Evolutionary conservation across 257 asterid species (phyloP).

Genomic region (Fraxinus anomala): DNA sequence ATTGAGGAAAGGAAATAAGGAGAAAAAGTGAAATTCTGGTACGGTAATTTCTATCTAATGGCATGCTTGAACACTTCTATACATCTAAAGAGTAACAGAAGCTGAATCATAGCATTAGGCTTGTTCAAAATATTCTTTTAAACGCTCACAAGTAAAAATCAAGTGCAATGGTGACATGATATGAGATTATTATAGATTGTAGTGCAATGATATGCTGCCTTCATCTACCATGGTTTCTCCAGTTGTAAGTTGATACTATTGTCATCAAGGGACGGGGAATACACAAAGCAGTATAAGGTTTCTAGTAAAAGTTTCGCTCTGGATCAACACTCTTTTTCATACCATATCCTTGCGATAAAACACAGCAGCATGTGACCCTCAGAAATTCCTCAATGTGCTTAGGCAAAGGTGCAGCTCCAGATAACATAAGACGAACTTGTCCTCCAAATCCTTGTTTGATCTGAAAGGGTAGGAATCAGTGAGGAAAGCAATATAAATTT

Average conservation of each 20-base stretch:
- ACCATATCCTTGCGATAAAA: slow-evolving; percentile 92
- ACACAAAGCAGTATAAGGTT: neutral
- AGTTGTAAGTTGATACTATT: neutral
- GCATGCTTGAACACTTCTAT: neutral
- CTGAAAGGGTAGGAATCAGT: slow-evolving; percentile 33
- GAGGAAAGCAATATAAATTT: neutral
- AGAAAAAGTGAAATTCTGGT: neutral
- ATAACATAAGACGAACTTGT: slow-evolving; percentile 78
- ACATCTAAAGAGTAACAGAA: neutral
- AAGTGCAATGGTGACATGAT: neutral
- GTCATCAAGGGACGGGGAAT: neutral
- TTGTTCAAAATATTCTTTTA: neutral
- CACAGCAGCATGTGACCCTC: slow-evolving; percentile 81
- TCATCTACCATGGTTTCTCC: slow-evolving; percentile 6
- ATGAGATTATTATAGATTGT: neutral
- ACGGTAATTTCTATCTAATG: neutral
- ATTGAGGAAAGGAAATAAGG: neutral
- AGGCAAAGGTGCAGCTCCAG: slow-evolving; percentile 97
- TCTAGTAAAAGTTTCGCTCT: neutral
- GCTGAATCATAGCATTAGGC: neutral
- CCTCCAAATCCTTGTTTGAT: slow-evolving; percentile 92
- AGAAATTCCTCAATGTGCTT: slow-evolving; percentile 86
- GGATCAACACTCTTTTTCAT: slow-evolving; percentile 6
- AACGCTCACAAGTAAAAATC: neutral
- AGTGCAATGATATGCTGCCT: neutral